Conservation (phyloP, 768 basidiomycete genomes). For the Epithele typhae region DNA sequence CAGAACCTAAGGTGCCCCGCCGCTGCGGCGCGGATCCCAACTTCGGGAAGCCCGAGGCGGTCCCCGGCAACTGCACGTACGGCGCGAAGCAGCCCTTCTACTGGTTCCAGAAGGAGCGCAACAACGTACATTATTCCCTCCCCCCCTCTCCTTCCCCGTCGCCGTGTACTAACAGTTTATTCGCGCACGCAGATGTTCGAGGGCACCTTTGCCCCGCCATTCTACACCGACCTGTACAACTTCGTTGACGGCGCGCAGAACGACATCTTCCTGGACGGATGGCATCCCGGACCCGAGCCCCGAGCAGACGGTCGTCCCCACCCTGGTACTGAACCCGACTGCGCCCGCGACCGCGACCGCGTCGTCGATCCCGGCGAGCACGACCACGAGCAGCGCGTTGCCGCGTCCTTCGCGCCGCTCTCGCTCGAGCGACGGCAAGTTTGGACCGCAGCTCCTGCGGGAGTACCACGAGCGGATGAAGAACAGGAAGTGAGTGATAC, state of each 20-base stretch:
- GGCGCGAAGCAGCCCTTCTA: slow-evolving; percentile 69
- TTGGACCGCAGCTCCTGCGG: no score
- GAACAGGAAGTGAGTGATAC: no score
- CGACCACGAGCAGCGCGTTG: background rate
- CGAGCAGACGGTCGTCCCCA: slow-evolving; percentile 24
- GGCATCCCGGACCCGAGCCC: slow-evolving; percentile 23
- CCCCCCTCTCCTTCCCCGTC: background rate
- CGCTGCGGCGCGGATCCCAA: slow-evolving; percentile 59
- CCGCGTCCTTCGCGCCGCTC: background rate
- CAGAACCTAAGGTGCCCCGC: slow-evolving; percentile 51
- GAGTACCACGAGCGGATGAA: no score
- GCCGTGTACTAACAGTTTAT: background rate
- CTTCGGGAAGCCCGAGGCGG: slow-evolving; percentile 37
- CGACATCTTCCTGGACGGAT: slow-evolving; percentile 58
- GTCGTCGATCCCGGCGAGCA: background rate
- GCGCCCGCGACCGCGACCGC: background rate
- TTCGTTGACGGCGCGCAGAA: slow-evolving; percentile 68
- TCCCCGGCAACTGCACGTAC: slow-evolving; percentile 64
- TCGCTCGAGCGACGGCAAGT: no score
- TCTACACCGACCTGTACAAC: slow-evolving; percentile 68
- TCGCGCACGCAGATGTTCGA: slow-evolving; percentile 52
- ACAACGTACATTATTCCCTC: slow-evolving; percentile 43
- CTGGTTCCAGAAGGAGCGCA: slow-evolving; percentile 60
- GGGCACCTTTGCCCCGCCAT: slow-evolving; percentile 53
- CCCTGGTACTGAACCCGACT: slow-evolving; percentile 11